A percentile compares a stretch with the other conserved stretches of the same genome.
phyloP scores from a whole-genome alignment of 2,329 filamentous ascomycete genomes.

The Blastomyces gilchristii region DNA sequence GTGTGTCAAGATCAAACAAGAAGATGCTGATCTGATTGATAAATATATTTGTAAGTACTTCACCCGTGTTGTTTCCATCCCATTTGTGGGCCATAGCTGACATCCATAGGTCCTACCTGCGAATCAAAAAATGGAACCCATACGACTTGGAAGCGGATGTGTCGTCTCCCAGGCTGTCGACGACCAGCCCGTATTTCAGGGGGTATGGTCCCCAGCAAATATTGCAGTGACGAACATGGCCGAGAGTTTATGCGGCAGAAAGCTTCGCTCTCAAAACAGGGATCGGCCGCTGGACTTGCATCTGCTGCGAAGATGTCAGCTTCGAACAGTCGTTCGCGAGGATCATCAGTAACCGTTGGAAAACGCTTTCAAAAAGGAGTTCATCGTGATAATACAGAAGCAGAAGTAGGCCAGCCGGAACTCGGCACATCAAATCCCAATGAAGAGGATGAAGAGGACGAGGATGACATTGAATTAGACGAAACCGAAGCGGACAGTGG shows the following conservation, averaged over 20 bases:
- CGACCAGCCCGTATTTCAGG: conserved; percentile 33
- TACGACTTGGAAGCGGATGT: conserved; percentile 44
- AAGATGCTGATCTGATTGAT: conserved; percentile 41
- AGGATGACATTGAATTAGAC: conserved; percentile 16
- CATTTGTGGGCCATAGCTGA: conserved; percentile 9
- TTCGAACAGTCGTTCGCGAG: not conserved
- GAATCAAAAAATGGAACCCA: conserved; percentile 31
- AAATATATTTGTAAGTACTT: conserved; percentile 39
- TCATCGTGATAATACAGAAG: conserved; percentile 20
- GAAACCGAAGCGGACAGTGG: conserved; percentile 18
- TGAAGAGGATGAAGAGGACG: conserved; percentile 23
- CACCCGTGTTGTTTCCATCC: not conserved
- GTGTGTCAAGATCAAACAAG: conserved; percentile 68
- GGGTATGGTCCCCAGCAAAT: conserved; percentile 35
- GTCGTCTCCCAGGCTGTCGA: conserved; percentile 36
- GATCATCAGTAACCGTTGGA: conserved; percentile 7
- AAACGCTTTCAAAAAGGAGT: conserved; percentile 18
- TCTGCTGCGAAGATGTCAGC: not conserved
- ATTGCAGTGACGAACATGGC: conserved; percentile 41
- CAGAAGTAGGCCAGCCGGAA: conserved; percentile 17
- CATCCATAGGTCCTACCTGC: conserved; percentile 34
- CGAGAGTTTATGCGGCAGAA: conserved; percentile 35
- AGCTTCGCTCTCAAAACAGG: conserved; percentile 13
- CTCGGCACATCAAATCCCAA: not conserved
- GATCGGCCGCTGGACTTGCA: conserved; percentile 17